A percentile compares a stretch with the other conserved stretches of the same genome.
phyloP scores from a whole-genome alignment of 371 early-diverging fungal genomes.

The Mycotypha africana region DNA sequence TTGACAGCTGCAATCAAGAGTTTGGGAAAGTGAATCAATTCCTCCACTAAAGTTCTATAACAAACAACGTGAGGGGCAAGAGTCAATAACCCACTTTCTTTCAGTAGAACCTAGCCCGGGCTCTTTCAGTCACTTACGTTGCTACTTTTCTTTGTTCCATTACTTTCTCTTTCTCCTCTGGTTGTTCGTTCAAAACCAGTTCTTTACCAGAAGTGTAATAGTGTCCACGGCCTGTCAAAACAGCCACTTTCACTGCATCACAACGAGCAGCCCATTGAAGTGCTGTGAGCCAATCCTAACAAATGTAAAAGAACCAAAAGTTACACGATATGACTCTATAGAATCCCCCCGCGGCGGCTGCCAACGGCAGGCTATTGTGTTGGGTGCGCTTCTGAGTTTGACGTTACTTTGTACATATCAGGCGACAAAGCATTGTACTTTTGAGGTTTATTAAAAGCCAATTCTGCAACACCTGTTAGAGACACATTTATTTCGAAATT shows the following conservation, averaged over 20 bases:
- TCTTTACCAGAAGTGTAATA: slow-evolving; percentile 68
- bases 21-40: slow-evolving; percentile 65
- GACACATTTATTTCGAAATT: slow-evolving; percentile 46
- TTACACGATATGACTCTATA: too few species aligned
- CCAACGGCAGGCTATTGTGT: too few species aligned
- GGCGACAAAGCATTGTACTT: slow-evolving; percentile 60
- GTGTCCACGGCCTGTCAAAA: slow-evolving; percentile 66
- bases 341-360: too few species aligned
- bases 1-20: slow-evolving; percentile 70
- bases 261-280: slow-evolving; percentile 50
- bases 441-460: slow-evolving; percentile 64
- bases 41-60: slow-evolving; percentile 43
- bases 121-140: too few species aligned
- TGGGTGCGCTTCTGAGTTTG: background rate
- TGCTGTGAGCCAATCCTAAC: slow-evolving; percentile 57
- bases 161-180: slow-evolving; percentile 14
- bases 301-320: too few species aligned
- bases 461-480: slow-evolving; percentile 54
- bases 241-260: slow-evolving; percentile 49
- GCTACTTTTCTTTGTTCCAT: slow-evolving; percentile 7
- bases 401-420: slow-evolving; percentile 49
- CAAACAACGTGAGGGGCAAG: too few species aligned
- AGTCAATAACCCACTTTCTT: too few species aligned
- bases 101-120: too few species aligned
- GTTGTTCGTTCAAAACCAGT: slow-evolving; percentile 29